Evolutionary conservation across 169 alveolate species (phyloP).

Genomic region (Cytauxzoon felis): DNA sequence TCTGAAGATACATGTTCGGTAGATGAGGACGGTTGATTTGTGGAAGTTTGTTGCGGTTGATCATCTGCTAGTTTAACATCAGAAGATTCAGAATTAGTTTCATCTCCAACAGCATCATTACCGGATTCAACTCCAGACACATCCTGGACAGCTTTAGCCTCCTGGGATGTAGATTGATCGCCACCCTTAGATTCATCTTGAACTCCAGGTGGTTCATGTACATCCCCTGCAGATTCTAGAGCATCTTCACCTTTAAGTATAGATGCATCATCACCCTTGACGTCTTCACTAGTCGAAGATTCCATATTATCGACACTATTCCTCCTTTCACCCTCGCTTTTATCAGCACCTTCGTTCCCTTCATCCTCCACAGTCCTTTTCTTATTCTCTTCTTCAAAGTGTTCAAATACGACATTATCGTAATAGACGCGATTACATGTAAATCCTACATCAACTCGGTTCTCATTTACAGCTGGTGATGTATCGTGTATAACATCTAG

Average conservation of each 20-base stretch:
- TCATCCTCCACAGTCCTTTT: too few species aligned
- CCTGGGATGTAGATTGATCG: neutral
- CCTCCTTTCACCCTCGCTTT: too few species aligned
- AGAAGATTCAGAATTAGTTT: neutral
- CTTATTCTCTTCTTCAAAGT: too few species aligned
- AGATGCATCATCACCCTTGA: neutral
- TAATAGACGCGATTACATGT: too few species aligned
- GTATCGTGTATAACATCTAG: too few species aligned
- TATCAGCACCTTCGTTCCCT: too few species aligned
- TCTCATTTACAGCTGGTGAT: too few species aligned
- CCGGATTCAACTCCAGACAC: neutral
- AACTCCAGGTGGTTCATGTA: neutral
- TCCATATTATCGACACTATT: too few species aligned
- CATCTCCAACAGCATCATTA: neutral
- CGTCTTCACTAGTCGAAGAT: neutral
- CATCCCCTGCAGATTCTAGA: neutral
- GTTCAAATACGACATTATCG: too few species aligned
- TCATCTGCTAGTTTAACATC: neutral
- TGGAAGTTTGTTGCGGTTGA: neutral
- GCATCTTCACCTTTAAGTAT: neutral
- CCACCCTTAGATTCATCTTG: conserved; percentile 2
- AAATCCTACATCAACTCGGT: too few species aligned
- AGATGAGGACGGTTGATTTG: too few species aligned
- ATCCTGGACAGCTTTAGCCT: neutral
- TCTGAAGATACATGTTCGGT: too few species aligned